phyloP scores from a whole-genome alignment of 306 rosid genomes.

The Vigna radiata region DNA sequence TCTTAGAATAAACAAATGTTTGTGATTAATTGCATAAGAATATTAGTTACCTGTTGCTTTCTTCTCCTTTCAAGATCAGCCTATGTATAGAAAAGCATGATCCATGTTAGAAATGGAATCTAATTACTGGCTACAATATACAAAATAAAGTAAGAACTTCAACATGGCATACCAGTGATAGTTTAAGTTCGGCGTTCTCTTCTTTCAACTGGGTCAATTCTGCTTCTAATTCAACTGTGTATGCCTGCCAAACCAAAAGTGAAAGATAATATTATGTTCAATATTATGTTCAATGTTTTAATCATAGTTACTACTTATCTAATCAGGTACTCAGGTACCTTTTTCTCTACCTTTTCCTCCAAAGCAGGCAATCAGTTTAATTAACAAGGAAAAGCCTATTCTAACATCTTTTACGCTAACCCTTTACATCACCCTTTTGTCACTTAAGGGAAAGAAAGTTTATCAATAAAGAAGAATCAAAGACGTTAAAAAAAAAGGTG shows the following conservation, averaged over 20 bases:
- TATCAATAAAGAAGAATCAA: background rate
- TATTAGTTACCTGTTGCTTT: constrained; percentile 68
- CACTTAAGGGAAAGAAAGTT: background rate
- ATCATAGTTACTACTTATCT: background rate
- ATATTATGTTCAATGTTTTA: background rate
- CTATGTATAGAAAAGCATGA: constrained; percentile 46
- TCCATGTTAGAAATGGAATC: constrained; percentile 12
- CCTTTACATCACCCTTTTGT: background rate
- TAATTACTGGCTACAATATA: background rate
- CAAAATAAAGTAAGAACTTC: background rate
- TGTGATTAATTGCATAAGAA: background rate
- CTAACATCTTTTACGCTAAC: background rate
- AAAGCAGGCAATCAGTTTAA: background rate
- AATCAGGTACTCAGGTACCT: background rate
- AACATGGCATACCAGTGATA: constrained; percentile 61
- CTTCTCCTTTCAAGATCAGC: constrained; percentile 69
- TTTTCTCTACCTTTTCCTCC: background rate
- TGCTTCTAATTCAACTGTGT: constrained; percentile 80
- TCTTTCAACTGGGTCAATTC: constrained; percentile 76
- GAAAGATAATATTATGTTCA: background rate
- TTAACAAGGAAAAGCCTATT: too few species aligned
- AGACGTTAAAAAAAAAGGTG: background rate
- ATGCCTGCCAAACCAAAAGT: constrained; percentile 56
- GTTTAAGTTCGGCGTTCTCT: constrained; percentile 66
- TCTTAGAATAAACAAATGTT: constrained; percentile 6